These are phyloP conservation scores for Limnomonas spitsbergensis DNA, from an alignment of 139 green algal genomes.

Conservation along the genomic window DNA sequence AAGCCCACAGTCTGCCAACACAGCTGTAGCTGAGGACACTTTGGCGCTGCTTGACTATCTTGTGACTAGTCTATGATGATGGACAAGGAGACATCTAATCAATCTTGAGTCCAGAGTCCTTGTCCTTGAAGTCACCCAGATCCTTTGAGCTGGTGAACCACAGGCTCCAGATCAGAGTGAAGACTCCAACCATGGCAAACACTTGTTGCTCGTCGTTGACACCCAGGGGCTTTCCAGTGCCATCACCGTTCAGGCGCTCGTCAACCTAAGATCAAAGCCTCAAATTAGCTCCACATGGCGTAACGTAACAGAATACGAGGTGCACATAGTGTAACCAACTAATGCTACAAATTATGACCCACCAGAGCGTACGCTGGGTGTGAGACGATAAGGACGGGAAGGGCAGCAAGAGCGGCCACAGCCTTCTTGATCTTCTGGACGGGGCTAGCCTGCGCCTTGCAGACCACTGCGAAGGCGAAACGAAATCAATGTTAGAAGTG, in stretches of 20 bases:
- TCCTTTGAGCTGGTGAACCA: constrained; percentile 27
- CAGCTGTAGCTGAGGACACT: too few species aligned
- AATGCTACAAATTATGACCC: too few species aligned
- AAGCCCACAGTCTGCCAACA: too few species aligned
- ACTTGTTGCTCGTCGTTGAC: constrained; percentile 60
- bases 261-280: constrained; percentile 72
- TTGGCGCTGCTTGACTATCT: too few species aligned
- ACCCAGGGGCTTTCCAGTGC: constrained; percentile 59
- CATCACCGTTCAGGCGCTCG: constrained; percentile 72
- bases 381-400: constrained; percentile 43
- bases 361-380: constrained; percentile 61
- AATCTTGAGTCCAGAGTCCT: constrained; percentile 42
- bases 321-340: too few species aligned
- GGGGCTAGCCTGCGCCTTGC: constrained; percentile 26
- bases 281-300: too few species aligned
- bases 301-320: too few species aligned
- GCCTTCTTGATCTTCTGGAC: constrained; percentile 47
- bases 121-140: constrained; percentile 38
- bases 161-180: constrained; percentile 49
- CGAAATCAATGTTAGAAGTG: constrained; percentile 4
- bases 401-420: constrained; percentile 26
- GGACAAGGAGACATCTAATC: too few species aligned
- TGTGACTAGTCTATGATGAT: too few species aligned
- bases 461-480: constrained; percentile 35
- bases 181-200: constrained; percentile 48